Conservation (phyloP, 495 filamentous ascomycete species). For the Hypoxylon cercidicola region DNA sequence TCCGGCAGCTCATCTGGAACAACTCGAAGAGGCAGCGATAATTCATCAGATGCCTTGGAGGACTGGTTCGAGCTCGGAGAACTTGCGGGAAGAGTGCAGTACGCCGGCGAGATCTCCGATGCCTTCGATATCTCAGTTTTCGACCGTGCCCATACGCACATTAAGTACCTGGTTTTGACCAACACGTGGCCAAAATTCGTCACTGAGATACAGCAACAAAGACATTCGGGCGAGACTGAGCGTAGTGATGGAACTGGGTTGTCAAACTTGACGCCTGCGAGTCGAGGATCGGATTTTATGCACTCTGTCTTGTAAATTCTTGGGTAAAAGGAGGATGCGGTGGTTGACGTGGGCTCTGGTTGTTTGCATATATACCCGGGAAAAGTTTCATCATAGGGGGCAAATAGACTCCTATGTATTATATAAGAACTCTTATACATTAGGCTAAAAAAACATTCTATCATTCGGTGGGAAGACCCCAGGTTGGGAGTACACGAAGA, state of each 20-base stretch:
- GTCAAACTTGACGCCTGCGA: conserved; percentile 21
- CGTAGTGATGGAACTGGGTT: conserved; percentile 18
- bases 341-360: background rate
- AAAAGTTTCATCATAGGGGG: background rate
- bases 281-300: conserved; percentile 22
- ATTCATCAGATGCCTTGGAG: conserved; percentile 2
- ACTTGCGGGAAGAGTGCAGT: conserved; percentile 32
- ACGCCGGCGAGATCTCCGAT: conserved; percentile 55
- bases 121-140: conserved; percentile 66
- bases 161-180: conserved; percentile 75
- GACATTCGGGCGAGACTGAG: conserved; percentile 28
- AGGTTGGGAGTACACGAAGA: too few relatives aligned
- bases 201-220: conserved; percentile 28
- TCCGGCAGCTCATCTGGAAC: conserved; percentile 1
- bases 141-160: conserved; percentile 66
- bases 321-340: background rate
- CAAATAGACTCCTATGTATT: background rate
- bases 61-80: conserved; percentile 35
- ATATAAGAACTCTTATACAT: too few relatives aligned
- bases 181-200: conserved; percentile 79
- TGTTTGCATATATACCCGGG: conserved; percentile 15
- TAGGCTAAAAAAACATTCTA: too few relatives aligned
- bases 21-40: conserved; percentile 2
- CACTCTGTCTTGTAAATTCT: conserved; percentile 1
- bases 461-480: too few relatives aligned